These are phyloP conservation scores for Trichoderma koningii DNA, from an alignment of 2,329 filamentous ascomycete species.

Conservation along the genomic window DNA sequence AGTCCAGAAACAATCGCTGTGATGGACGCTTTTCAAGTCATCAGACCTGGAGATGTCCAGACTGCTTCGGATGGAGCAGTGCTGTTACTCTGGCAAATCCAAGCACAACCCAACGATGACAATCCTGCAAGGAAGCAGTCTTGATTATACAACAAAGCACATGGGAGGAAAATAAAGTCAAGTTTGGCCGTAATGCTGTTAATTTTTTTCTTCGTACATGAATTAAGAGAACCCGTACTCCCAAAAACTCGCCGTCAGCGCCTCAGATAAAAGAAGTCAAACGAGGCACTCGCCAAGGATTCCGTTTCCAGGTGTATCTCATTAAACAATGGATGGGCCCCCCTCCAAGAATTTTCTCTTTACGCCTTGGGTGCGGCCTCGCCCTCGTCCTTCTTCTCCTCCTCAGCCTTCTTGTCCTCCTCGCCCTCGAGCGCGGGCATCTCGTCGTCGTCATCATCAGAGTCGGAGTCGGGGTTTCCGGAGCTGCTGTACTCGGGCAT, in stretches of 20 bases:
- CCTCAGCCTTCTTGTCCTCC: slow-evolving; percentile 43
- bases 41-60: too few species aligned
- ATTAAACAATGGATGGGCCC: slow-evolving; percentile 6
- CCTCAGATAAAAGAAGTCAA: not conserved
- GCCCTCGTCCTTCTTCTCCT: slow-evolving; percentile 44
- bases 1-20: too few species aligned
- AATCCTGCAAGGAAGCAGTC: too few species aligned
- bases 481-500: slow-evolving; percentile 63
- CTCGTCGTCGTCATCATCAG: slow-evolving; percentile 69
- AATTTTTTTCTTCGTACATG: slow-evolving; percentile 5
- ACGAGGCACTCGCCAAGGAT: slow-evolving; percentile 25
- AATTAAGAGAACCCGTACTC: slow-evolving; percentile 10
- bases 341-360: not conserved
- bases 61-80: too few species aligned
- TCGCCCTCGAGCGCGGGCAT: slow-evolving; percentile 79
- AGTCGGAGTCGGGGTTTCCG: slow-evolving; percentile 51
- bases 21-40: too few species aligned
- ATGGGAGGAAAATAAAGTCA: not conserved
- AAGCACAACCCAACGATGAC: too few species aligned
- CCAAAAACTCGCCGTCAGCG: slow-evolving; percentile 15
- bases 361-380: slow-evolving; percentile 47
- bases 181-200: not conserved
- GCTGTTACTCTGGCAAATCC: too few species aligned
- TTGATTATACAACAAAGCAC: too few species aligned
- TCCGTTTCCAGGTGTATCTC: slow-evolving; percentile 26